A percentile compares a stretch with the other conserved stretches of the same genome.
Evolutionary conservation across 345 rosid species (phyloP).

Genomic region (Cardamine chenopodiifolia): DNA sequence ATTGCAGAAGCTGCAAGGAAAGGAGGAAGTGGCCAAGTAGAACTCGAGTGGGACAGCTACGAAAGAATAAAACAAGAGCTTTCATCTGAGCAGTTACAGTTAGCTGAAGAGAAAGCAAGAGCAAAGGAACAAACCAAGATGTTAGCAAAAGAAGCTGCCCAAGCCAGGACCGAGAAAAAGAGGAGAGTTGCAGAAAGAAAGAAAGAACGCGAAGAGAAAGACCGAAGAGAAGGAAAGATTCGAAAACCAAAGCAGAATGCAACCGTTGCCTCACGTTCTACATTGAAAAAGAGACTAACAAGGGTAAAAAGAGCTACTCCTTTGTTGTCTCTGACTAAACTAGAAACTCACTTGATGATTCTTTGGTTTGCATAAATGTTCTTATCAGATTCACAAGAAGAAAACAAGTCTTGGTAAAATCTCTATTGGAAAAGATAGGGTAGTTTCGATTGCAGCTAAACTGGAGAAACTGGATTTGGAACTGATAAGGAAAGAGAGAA

Average conservation of each 20-base stretch:
- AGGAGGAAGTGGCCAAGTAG: slow-evolving; percentile 61
- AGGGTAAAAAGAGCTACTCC: slow-evolving; percentile 49
- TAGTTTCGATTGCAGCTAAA: slow-evolving; percentile 43
- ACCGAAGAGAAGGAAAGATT: slow-evolving; percentile 43
- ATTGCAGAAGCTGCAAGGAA: slow-evolving; percentile 70
- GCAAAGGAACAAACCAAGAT: slow-evolving; percentile 52
- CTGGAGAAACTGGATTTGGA: slow-evolving; percentile 69
- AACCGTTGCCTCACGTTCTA: slow-evolving; percentile 38
- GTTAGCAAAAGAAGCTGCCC: slow-evolving; percentile 52
- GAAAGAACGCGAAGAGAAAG: slow-evolving; percentile 55
- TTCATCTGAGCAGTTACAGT: slow-evolving; percentile 48
- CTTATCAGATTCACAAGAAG: slow-evolving; percentile 63
- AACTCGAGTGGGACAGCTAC: slow-evolving; percentile 77
- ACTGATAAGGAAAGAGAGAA: slow-evolving; percentile 57
- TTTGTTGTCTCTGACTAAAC: neutral
- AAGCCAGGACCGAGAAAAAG: slow-evolving; percentile 55
- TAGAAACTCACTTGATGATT: slow-evolving; percentile 2
- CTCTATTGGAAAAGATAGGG: slow-evolving; percentile 38
- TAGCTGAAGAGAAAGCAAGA: slow-evolving; percentile 52
- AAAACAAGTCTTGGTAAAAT: slow-evolving; percentile 47
- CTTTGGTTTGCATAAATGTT: slow-evolving; percentile 13
- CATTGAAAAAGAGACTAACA: slow-evolving; percentile 57
- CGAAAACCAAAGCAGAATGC: slow-evolving; percentile 41
- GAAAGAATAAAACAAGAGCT: slow-evolving; percentile 57
- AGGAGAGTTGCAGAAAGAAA: slow-evolving; percentile 58